phyloP scores from a whole-genome alignment of 1,139 yeast species.

The Pichiaceae sp. region DNA sequence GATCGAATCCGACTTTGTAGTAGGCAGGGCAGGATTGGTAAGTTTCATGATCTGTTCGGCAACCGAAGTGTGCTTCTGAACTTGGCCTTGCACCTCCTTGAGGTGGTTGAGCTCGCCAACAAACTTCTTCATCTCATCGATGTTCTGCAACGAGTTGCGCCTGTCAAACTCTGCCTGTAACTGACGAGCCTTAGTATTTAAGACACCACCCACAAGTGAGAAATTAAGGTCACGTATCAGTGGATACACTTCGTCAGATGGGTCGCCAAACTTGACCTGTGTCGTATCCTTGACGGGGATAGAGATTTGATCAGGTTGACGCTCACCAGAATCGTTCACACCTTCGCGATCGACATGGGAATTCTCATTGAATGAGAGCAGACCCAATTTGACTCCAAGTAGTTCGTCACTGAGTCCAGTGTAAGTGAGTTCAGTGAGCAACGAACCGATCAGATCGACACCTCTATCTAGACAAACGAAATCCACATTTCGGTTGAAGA shows the following conservation, averaged over 20 bases:
- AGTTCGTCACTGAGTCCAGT: slow-evolving; percentile 76
- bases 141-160: slow-evolving; percentile 48
- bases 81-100: slow-evolving; percentile 58
- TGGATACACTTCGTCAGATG: slow-evolving; percentile 22
- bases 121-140: slow-evolving; percentile 61
- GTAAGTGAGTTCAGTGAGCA: slow-evolving; percentile 73
- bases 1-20: slow-evolving; percentile 14
- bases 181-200: slow-evolving; percentile 63
- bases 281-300: neutral
- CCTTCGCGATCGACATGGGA: slow-evolving; percentile 12
- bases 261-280: slow-evolving; percentile 15
- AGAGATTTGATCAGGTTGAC: neutral
- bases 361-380: slow-evolving; percentile 30
- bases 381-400: slow-evolving; percentile 43
- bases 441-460: slow-evolving; percentile 61
- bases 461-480: slow-evolving; percentile 73
- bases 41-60: slow-evolving; percentile 59
- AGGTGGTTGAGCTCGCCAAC: slow-evolving; percentile 64
- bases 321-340: slow-evolving; percentile 1
- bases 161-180: slow-evolving; percentile 64
- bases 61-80: slow-evolving; percentile 68
- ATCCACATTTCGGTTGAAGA: slow-evolving; percentile 36
- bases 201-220: slow-evolving; percentile 66
- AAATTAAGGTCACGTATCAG: slow-evolving; percentile 63
- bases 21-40: slow-evolving; percentile 32